A percentile compares a stretch with the other conserved stretches of the same genome.
Conservation (phyloP, 2,329 filamentous ascomycete genomes). For the Aspergillus chevalieri region DNA sequence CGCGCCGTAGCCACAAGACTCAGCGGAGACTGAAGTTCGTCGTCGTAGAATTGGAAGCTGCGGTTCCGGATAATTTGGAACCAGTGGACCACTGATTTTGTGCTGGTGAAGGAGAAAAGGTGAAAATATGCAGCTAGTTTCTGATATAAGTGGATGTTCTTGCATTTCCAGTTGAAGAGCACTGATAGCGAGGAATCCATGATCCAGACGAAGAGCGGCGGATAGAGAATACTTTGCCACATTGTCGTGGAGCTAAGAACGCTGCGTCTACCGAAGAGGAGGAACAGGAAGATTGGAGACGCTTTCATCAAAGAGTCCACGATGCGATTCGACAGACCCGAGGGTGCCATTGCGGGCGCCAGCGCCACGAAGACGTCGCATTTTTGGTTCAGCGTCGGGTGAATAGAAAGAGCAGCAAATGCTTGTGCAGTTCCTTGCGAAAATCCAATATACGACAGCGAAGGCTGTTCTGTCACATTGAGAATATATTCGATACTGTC, state of each 20-base stretch:
- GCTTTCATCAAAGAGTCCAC: slow-evolving; percentile 92
- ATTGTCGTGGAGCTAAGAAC: slow-evolving; percentile 91
- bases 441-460: slow-evolving; percentile 92
- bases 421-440: slow-evolving; percentile 96
- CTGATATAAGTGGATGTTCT: slow-evolving; percentile 77
- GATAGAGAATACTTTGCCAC: slow-evolving; percentile 95
- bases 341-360: slow-evolving; percentile 92
- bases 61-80: slow-evolving; percentile 98
- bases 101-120: slow-evolving; percentile 92
- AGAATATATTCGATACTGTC: slow-evolving; percentile 91
- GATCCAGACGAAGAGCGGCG: slow-evolving; percentile 80
- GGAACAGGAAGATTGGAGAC: slow-evolving; percentile 83
- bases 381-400: slow-evolving; percentile 84
- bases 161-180: slow-evolving; percentile 82
- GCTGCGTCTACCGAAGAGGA: slow-evolving; percentile 84
- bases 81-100: slow-evolving; percentile 97
- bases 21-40: slow-evolving; percentile 76
- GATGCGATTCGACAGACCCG: slow-evolving; percentile 79
- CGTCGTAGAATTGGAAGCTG: slow-evolving; percentile 97
- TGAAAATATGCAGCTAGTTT: slow-evolving; percentile 95
- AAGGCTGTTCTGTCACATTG: slow-evolving; percentile 71
- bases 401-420: slow-evolving; percentile 86
- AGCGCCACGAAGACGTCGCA: slow-evolving; percentile 94
- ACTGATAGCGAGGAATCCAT: slow-evolving; percentile 78
- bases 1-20: slow-evolving; percentile 65